Conservation (phyloP, 176 grass and related monocot genomes). For the Thinopyrum elongatum region DNA sequence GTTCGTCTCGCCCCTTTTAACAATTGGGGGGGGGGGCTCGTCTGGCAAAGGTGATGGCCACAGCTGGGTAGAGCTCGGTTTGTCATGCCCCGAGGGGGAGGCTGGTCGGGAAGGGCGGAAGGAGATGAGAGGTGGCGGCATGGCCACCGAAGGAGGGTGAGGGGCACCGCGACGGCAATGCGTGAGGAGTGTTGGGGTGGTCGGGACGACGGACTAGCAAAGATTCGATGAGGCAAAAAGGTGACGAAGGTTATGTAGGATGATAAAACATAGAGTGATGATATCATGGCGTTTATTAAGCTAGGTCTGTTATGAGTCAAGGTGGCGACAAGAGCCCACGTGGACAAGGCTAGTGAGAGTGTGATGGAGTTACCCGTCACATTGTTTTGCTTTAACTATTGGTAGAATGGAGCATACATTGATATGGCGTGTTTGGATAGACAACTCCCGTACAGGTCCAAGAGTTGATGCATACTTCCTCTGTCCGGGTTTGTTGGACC, state of each 20-base stretch:
- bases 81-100: too few species aligned
- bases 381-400: neutral
- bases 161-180: neutral
- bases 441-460: too few species aligned
- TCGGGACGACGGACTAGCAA: neutral
- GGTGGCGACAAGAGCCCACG: neutral
- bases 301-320: too few species aligned
- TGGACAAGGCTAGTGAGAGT: too few species aligned
- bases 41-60: neutral
- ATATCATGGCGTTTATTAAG: rapidly evolving
- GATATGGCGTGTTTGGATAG: too few species aligned
- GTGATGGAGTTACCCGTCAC: neutral
- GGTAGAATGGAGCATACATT: too few species aligned
- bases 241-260: neutral
- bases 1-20: neutral
- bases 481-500: too few species aligned
- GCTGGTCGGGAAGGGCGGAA: neutral
- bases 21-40: too few species aligned
- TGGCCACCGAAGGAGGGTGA: neutral
- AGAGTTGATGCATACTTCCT: too few species aligned
- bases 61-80: neutral
- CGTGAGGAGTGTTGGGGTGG: neutral
- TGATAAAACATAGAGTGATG: neutral
- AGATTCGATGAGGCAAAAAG: neutral
- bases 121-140: neutral